phyloP scores from a whole-genome alignment of 164 flowering plant species.

The Piper betle region DNA sequence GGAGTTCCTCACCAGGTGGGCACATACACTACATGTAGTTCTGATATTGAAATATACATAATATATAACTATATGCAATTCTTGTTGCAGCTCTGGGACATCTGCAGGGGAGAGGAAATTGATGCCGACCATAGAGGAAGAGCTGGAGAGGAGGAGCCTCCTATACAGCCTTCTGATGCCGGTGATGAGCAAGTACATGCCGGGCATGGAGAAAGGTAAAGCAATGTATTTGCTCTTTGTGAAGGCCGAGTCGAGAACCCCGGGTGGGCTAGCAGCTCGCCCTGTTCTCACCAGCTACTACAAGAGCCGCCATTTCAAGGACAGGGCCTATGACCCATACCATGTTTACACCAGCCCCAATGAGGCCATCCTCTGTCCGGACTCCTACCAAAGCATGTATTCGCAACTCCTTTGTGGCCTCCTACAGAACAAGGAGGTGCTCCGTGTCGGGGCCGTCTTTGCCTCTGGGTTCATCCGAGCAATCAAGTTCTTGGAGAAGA shows the following conservation, averaged over 20 bases:
- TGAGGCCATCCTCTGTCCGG: conserved; percentile 76
- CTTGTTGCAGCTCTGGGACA: conserved; percentile 66
- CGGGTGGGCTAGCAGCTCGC: conserved; percentile 70
- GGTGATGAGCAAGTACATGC: conserved; percentile 79
- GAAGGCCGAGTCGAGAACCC: conserved; percentile 80
- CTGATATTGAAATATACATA: no score
- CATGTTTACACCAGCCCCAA: conserved; percentile 93
- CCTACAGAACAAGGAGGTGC: conserved; percentile 57
- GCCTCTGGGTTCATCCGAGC: conserved; percentile 95
- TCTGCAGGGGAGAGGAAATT: conserved; percentile 90
- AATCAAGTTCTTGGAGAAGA: conserved; percentile 76
- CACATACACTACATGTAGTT: background rate
- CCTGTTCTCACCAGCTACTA: conserved; percentile 48
- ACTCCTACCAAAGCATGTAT: conserved; percentile 94
- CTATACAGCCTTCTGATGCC: conserved; percentile 90
- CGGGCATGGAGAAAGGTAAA: conserved; percentile 78
- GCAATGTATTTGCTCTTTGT: conserved; percentile 91
- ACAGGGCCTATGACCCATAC: conserved; percentile 76
- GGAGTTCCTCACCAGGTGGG: conserved; percentile 75
- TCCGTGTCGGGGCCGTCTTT: conserved; percentile 90
- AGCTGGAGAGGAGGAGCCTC: conserved; percentile 55
- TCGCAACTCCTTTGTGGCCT: conserved; percentile 89
- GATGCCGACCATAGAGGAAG: conserved; percentile 93
- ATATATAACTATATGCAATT: no score
- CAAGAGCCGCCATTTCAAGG: conserved; percentile 35